Percentiles rank a stretch among this genome's conserved stretches.
Evolutionary conservation across 148 eudicot species (phyloP).

Genomic region (Chenopodium suecicum): DNA sequence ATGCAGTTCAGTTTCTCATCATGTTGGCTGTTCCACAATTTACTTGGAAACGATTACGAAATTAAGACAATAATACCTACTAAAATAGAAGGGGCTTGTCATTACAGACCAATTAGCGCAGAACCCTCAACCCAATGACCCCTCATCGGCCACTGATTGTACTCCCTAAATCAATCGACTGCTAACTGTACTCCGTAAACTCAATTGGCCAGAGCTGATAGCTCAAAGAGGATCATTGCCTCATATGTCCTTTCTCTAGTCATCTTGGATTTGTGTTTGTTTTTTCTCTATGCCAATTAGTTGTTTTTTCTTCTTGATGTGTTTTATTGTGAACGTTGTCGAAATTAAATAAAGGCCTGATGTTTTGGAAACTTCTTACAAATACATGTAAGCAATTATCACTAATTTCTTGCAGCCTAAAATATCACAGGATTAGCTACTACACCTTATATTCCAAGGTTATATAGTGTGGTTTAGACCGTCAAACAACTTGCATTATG

Average conservation of each 20-base stretch:
- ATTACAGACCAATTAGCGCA: background rate
- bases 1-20: background rate
- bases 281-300: background rate
- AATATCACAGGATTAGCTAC: background rate
- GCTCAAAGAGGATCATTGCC: background rate
- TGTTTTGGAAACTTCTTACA: background rate
- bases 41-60: background rate
- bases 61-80: background rate
- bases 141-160: background rate
- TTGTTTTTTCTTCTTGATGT: background rate
- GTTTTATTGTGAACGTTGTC: background rate
- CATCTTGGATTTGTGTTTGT: background rate
- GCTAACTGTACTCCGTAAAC: background rate
- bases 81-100: background rate
- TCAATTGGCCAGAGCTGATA: background rate
- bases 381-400: background rate
- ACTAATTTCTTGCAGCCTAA: background rate
- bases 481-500: background rate
- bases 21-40: slow-evolving; percentile 6
- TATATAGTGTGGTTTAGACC: background rate
- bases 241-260: background rate
- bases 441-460: background rate
- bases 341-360: too few relatives aligned
- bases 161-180: background rate
- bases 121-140: background rate